Evolutionary conservation across 2,329 filamentous ascomycete genomes (phyloP).

Genomic region (Macrophomina tecta): DNA sequence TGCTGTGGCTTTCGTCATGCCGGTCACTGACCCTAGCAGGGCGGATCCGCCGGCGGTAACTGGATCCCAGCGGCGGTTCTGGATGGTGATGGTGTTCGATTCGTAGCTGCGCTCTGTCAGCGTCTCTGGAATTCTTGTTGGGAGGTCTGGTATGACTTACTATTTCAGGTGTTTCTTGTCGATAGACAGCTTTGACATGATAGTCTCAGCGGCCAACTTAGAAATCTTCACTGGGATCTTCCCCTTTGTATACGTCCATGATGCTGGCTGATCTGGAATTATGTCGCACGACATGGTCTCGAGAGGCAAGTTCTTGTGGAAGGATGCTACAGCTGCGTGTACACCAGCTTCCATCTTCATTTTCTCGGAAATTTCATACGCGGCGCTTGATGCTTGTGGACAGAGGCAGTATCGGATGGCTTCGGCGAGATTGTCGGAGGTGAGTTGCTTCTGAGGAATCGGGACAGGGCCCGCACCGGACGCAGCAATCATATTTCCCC

Average conservation of each 20-base stretch:
- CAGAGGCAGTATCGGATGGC: constrained; percentile 55
- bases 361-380: constrained; percentile 46
- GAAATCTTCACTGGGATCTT: background rate
- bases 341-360: constrained; percentile 53
- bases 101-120: background rate
- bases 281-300: constrained; percentile 65
- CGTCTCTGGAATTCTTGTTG: no score
- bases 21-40: constrained; percentile 60
- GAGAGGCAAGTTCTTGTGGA: constrained; percentile 55
- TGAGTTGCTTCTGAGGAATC: constrained; percentile 55
- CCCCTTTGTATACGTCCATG: constrained; percentile 61
- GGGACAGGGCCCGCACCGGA: constrained; percentile 58
- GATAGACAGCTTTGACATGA: background rate
- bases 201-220: background rate
- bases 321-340: constrained; percentile 50
- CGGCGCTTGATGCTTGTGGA: constrained; percentile 44
- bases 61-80: constrained; percentile 61
- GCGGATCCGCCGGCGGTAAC: constrained; percentile 68
- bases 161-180: background rate
- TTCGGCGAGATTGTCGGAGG: constrained; percentile 50
- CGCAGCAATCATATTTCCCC: constrained; percentile 59
- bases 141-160: background rate
- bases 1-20: constrained; percentile 63
- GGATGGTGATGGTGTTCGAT: constrained; percentile 31
- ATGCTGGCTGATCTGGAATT: constrained; percentile 70